Conservation (phyloP, 2,329 filamentous ascomycete species). For the Claviceps sp. region DNA sequence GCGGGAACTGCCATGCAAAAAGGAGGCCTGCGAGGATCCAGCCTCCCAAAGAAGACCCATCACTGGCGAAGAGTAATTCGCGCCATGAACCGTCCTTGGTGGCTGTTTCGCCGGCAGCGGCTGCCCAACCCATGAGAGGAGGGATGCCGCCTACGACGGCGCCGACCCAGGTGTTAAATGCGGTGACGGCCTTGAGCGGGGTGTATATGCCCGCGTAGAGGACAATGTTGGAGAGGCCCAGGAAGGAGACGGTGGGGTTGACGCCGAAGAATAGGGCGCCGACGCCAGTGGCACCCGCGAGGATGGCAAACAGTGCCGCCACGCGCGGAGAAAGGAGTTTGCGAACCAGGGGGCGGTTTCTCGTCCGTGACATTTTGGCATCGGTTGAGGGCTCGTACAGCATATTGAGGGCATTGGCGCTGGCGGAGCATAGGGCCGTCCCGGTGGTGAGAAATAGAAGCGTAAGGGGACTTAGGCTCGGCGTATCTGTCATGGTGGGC, state of each 20-base stretch:
- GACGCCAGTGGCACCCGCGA: constrained; percentile 56
- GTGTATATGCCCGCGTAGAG: constrained; percentile 91
- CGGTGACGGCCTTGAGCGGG: constrained; percentile 75
- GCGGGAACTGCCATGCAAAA: constrained; percentile 95
- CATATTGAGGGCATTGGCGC: constrained; percentile 95
- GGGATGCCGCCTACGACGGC: constrained; percentile 88
- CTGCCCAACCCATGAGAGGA: constrained; percentile 95
- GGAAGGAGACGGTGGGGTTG: constrained; percentile 80
- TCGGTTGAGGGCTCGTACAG: constrained; percentile 85
- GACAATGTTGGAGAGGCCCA: constrained; percentile 73
- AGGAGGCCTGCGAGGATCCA: constrained; percentile 79
- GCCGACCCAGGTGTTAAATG: constrained; percentile 88
- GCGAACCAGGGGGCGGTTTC: constrained; percentile 78
- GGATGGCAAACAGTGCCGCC: constrained; percentile 67
- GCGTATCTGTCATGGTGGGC: constrained; percentile 50
- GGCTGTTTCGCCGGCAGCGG: constrained; percentile 78
- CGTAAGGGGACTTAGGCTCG: constrained; percentile 80
- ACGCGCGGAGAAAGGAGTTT: constrained; percentile 58
- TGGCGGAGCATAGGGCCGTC: constrained; percentile 78
- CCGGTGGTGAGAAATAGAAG: constrained; percentile 84
- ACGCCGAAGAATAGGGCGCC: constrained; percentile 74
- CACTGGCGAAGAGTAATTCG: constrained; percentile 57
- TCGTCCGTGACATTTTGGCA: constrained; percentile 83
- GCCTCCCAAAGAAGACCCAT: constrained; percentile 56
- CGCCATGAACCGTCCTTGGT: constrained; percentile 62